Evolutionary conservation across 2,329 filamentous ascomycete species (phyloP).

Genomic region (Cryphonectria japonica): DNA sequence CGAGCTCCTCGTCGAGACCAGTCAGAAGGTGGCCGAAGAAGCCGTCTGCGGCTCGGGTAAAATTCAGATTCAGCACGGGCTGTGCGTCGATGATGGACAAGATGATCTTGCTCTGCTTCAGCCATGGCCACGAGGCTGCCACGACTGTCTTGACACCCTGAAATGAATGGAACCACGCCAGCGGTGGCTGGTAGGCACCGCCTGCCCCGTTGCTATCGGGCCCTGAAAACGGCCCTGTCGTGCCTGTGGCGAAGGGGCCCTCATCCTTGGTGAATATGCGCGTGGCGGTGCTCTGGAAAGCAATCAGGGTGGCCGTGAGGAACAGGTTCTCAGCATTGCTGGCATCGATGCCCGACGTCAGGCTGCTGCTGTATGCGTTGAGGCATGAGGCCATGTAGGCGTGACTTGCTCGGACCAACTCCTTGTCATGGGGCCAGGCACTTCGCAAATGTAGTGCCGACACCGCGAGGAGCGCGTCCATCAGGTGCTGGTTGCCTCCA

Average conservation of each 20-base stretch:
- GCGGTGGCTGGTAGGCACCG: conserved; percentile 57
- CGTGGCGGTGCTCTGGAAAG: conserved; percentile 68
- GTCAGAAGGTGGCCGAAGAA: conserved; percentile 66
- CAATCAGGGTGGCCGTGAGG: conserved; percentile 64
- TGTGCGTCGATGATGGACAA: conserved; percentile 67
- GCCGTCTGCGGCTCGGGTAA: conserved; percentile 54
- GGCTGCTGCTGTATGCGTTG: conserved; percentile 60
- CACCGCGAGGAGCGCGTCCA: conserved; percentile 67
- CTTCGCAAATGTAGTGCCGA: conserved; percentile 66
- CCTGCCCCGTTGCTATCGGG: conserved; percentile 31
- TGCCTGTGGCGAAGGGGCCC: conserved; percentile 38
- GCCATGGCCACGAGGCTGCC: conserved; percentile 66
- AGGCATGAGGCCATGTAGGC: conserved; percentile 68
- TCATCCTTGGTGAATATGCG: conserved; percentile 66
- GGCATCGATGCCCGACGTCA: conserved; percentile 60
- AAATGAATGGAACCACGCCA: conserved; percentile 69
- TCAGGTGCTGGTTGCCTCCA: conserved; percentile 59
- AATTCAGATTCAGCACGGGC: conserved; percentile 63
- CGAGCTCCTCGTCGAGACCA: conserved; percentile 60
- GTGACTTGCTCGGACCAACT: conserved; percentile 65
- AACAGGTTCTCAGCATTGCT: conserved; percentile 67
- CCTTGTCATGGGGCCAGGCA: conserved; percentile 59
- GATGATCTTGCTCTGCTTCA: conserved; percentile 60
- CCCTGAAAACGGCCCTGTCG: conserved; percentile 30
- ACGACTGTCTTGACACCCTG: conserved; percentile 70